Base-by-base conservation (phyloP, 2,329 filamentous ascomycete genomes). In the Aspergillus novoparasiticus region DNA sequence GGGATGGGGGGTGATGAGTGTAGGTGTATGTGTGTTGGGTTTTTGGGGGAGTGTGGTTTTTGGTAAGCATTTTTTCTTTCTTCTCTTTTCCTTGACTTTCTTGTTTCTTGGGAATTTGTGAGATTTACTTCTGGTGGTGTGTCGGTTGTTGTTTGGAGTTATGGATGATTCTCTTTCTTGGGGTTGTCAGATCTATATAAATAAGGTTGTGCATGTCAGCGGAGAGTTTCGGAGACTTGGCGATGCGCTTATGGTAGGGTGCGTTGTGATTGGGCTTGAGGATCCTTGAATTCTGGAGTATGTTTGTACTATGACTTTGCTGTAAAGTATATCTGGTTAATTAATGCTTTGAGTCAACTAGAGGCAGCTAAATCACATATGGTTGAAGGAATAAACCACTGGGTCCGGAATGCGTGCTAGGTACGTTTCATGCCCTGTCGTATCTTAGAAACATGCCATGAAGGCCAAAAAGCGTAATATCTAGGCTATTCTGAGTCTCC, bases 1-100 rank as follows among this genome's bases (percentile, higher is more conserved):
- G 30, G 0, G 58, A 63, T 4, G 69, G 50, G 19, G 63, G 4
- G 4, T 72, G 68, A 57, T 72, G 67, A 30, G 77, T 64, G 64
- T 78, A 79, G 2, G 74, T 65, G 55, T 75, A 75, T 14, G 62
- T 66, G 32, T 68, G 61, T 11, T 34, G 43, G 30, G 68, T 68
- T 28, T 66, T 63, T 28, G 66, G 66, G 16, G 70, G 63, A 6
- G 30, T 63, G 12, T 64, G 59, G n/a, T 43, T 48, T 41, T 68
- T 71, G 11, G 66, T 63, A 2, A 19, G 2, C 50, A 32, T 53
- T 12, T 8, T 6, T 28, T 28, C 23, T 28, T 28, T 28, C 26
- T 28, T 28, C 26, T 28, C 26, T 28, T 28, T 28, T 28, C 6
- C 6, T 28, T 8, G 26, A 28, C 26, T 28, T 53, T 53, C 5